Evolutionary conservation across 2,329 filamentous ascomycete genomes (phyloP).

Genomic region (Talaromyces sp.): DNA sequence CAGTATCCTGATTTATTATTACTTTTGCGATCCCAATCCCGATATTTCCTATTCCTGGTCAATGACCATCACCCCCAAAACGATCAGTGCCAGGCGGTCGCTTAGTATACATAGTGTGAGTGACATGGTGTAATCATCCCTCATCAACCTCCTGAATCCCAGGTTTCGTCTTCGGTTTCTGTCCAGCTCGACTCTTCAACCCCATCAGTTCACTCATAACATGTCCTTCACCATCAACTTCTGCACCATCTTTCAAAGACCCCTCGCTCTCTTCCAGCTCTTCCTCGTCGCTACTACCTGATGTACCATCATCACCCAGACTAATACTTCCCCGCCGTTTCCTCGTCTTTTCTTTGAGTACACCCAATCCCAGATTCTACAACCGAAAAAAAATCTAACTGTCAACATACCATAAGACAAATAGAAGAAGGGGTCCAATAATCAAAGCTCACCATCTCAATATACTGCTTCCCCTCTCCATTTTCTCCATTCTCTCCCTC

Average conservation of each 20-base stretch:
- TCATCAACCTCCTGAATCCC: constrained; percentile 35
- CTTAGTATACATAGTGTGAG: neutral
- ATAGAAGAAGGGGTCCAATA: neutral
- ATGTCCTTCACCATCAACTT: constrained; percentile 22
- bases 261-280: too few relatives aligned
- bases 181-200: constrained; percentile 21
- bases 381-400: too few relatives aligned
- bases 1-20: neutral
- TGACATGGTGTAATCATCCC: neutral
- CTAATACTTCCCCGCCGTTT: constrained; percentile 13
- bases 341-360: constrained; percentile 37
- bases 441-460: constrained; percentile 36
- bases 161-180: constrained; percentile 31
- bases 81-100: too few relatives aligned
- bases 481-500: constrained; percentile 14
- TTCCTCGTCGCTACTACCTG: constrained; percentile 16
- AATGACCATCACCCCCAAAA: too few relatives aligned
- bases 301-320: neutral
- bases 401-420: neutral
- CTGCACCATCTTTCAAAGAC: constrained; percentile 12
- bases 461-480: constrained; percentile 33
- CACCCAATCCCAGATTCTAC: constrained; percentile 42
- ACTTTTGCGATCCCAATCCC: neutral
- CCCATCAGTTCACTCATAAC: constrained; percentile 37
- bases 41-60: too few relatives aligned